Percentiles rank a stretch among this genome's conserved stretches.
These are phyloP conservation scores for Circinella minor DNA, from an alignment of 371 early-diverging fungal species.

Conservation along the genomic window DNA sequence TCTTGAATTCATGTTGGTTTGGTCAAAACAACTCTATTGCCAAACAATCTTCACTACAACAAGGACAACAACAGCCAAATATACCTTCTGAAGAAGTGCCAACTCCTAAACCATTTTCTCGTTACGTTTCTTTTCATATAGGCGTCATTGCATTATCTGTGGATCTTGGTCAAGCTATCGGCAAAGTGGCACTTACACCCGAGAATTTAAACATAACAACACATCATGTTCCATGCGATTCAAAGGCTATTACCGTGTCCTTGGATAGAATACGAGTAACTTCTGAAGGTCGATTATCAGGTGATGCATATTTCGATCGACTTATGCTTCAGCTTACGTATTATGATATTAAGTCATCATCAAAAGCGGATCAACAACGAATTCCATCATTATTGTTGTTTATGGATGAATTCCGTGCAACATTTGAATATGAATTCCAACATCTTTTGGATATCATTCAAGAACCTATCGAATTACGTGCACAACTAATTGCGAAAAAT, in stretches of 20 bases:
- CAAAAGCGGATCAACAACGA: background rate
- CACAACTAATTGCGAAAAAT: constrained; percentile 21
- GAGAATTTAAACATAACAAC: constrained; percentile 50
- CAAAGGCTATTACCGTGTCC: constrained; percentile 44
- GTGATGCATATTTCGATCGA: constrained; percentile 45
- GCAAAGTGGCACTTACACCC: constrained; percentile 60
- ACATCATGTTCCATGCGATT: constrained; percentile 50
- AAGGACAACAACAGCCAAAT: background rate
- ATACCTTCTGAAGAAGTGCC: background rate
- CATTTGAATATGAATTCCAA: constrained; percentile 74
- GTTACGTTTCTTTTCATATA: constrained; percentile 56
- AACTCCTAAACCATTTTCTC: constrained; percentile 47
- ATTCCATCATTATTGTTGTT: constrained; percentile 23
- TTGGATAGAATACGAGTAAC: constrained; percentile 48
- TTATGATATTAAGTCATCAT: constrained; percentile 2
- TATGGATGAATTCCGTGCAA: constrained; percentile 46
- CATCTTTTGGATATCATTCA: constrained; percentile 57
- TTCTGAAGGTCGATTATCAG: constrained; percentile 66
- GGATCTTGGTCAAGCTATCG: constrained; percentile 82
- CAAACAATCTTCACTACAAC: background rate
- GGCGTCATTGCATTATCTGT: constrained; percentile 59
- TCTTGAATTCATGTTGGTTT: constrained; percentile 74
- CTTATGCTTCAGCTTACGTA: constrained; percentile 28
- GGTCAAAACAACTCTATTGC: constrained; percentile 29
- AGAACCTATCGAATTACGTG: constrained; percentile 34